These are phyloP conservation scores for Geotrichum australiense DNA, from an alignment of 1,139 yeast genomes.

Conservation along the genomic window DNA sequence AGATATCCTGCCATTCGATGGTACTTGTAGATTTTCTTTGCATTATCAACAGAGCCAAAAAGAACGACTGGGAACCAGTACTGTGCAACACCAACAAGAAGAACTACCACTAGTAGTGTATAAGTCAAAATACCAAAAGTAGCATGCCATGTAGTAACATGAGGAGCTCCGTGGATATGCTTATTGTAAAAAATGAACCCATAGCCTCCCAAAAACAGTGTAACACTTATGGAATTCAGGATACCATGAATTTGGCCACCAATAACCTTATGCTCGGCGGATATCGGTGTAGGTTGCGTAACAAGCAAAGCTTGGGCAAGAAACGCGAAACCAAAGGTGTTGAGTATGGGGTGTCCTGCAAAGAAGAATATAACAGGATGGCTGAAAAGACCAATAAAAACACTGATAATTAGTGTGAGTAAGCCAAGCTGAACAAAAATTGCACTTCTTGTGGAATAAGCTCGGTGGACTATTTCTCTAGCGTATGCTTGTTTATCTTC, in stretches of 20 bases:
- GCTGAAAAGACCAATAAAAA: constrained; percentile 20
- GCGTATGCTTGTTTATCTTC: no score
- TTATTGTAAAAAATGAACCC: constrained; percentile 27
- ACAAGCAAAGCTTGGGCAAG: constrained; percentile 24
- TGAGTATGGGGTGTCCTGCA: constrained; percentile 26
- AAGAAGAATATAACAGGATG: constrained; percentile 21
- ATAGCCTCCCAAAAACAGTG: constrained; percentile 22
- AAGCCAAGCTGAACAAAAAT: constrained; percentile 21
- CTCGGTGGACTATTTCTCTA: constrained; percentile 1
- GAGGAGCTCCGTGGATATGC: constrained; percentile 24
- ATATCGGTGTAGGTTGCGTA: constrained; percentile 24
- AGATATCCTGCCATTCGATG: constrained; percentile 30
- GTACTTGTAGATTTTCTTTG: constrained; percentile 28
- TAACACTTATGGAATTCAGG: constrained; percentile 23
- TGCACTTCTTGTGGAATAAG: constrained; percentile 12
- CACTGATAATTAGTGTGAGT: constrained; percentile 16
- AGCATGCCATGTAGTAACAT: constrained; percentile 30
- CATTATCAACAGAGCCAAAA: constrained; percentile 27
- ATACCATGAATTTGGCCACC: constrained; percentile 30
- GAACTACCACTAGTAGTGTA: constrained; percentile 19
- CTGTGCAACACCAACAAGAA: constrained; percentile 26
- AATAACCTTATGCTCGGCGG: constrained; percentile 24
- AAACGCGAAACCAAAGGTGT: constrained; percentile 22
- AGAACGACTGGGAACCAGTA: constrained; percentile 27
- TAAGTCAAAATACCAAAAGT: constrained; percentile 27